phyloP scores from a whole-genome alignment of 371 early-diverging fungal genomes.

The Mucor irregularis region DNA sequence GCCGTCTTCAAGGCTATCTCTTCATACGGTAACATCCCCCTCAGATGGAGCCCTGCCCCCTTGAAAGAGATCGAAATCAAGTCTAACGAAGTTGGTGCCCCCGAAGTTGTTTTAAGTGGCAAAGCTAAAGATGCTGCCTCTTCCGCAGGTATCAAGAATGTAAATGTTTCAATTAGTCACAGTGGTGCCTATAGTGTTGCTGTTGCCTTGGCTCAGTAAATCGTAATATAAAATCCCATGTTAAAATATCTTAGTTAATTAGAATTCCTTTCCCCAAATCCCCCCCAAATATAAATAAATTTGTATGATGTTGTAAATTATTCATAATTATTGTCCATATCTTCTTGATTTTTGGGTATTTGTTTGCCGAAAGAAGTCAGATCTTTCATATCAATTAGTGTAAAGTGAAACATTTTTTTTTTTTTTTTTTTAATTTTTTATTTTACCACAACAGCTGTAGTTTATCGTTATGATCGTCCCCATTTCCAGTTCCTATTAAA shows the following conservation, averaged over 20 bases:
- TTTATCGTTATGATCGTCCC: no score
- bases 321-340: background rate
- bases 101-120: conserved; percentile 83
- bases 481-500: no score
- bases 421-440: no score
- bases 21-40: conserved; percentile 69
- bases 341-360: background rate
- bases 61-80: conserved; percentile 89
- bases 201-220: conserved; percentile 67
- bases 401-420: no score
- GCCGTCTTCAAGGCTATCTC: conserved; percentile 94
- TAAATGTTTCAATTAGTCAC: conserved; percentile 94
- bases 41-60: conserved; percentile 83
- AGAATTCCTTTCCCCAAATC: conserved; percentile 4
- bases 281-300: conserved; percentile 10
- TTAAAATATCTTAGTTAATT: conserved; percentile 2
- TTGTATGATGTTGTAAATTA: conserved; percentile 18
- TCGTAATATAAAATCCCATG: background rate
- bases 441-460: no score
- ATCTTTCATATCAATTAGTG: no score
- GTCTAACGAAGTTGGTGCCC: conserved; percentile 77
- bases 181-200: conserved; percentile 93
- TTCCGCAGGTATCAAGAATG: conserved; percentile 69
- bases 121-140: conserved; percentile 75
- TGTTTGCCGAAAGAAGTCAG: no score